These are phyloP conservation scores for Setomelanomma holmii DNA, from an alignment of 2,329 filamentous ascomycete genomes.

Conservation along the genomic window DNA sequence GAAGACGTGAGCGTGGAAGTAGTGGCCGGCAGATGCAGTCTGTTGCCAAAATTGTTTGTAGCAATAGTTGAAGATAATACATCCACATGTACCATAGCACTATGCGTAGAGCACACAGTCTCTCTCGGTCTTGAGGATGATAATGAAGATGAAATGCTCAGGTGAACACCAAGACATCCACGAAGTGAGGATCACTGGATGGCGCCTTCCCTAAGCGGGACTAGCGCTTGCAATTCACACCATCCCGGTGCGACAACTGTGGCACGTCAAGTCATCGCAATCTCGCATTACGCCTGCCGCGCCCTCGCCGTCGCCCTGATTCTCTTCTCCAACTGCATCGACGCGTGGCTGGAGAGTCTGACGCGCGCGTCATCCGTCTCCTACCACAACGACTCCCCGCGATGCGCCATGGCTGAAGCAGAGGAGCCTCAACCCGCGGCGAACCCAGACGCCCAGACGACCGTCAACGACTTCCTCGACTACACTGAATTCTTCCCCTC, in stretches of 20 bases:
- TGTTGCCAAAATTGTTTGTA: no score
- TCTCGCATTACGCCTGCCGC: conserved; percentile 17
- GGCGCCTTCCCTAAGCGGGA: conserved; percentile 6
- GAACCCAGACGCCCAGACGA: conserved; percentile 70
- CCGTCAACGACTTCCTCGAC: conserved; percentile 71
- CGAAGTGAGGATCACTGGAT: no score
- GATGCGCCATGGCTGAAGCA: conserved; percentile 48
- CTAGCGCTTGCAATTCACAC: conserved; percentile 9
- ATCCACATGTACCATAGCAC: no score
- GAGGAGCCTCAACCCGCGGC: conserved; percentile 52
- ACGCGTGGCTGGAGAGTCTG: conserved; percentile 50
- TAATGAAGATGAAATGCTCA: no score
- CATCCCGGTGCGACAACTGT: conserved; percentile 8
- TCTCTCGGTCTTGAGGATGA: no score
- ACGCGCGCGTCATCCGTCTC: conserved; percentile 46
- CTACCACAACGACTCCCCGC: conserved; percentile 35
- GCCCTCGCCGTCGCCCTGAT: conserved; percentile 36
- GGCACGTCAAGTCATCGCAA: conserved; percentile 8
- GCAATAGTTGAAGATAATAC: no score
- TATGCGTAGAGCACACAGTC: no score
- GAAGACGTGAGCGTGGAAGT: no score
- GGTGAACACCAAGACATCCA: neutral
- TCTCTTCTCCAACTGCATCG: conserved; percentile 36
- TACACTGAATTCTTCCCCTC: conserved; percentile 74
- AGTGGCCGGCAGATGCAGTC: no score